Evolutionary conservation across 148 eudicot species (phyloP), one percentile per base, ranked within the genome.

Genomic region (Rheum nobile): DNA sequence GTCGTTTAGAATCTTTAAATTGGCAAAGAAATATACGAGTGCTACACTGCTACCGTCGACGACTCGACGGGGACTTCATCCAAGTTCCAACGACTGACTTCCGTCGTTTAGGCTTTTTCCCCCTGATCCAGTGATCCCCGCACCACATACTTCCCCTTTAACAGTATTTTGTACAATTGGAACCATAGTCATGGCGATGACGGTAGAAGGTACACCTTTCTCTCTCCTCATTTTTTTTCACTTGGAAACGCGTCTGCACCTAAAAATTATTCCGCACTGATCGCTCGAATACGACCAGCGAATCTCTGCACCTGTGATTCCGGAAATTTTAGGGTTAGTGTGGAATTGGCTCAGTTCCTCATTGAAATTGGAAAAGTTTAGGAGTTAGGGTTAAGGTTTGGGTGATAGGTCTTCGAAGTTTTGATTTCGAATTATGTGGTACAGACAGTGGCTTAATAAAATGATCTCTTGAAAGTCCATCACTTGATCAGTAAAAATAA

Each of bases 111-210:
- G 63, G 55, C 31, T 22, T 8, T 14, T 54, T 22, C 22, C 31
- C 63, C 31, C 28, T 50, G 21, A 16, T 50, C 19, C 37, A 35
- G 37, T 35, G 43, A 41, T 41, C 10, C 43, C 8, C 8, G 1
- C 43, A 41, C 8, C 43, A n/a, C n/a, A n/a, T 24, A 21, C 63
- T 5, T 31, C 17, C 41, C 22, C 70, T 31, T 65, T 8, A 6
- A 16, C 39, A 14, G 39, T 31, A 65, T 31, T 17, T 34, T 65
- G 21, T 29, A 14, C 70, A 80, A 41, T 72, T 38, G 71, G 38
- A 38, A 4, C 46, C 37, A 34, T n/a, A 47, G 68, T 22, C 72
- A 88, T 88, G 91, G 82, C 91, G 79, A 88, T 88, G 91, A 85
- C 91, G 9, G 78, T 84, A 17, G 87, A 85, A 85, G 91, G 91